These are phyloP conservation scores for Orbilia oligospora DNA, from an alignment of 2,329 filamentous ascomycete genomes.

Conservation along the genomic window DNA sequence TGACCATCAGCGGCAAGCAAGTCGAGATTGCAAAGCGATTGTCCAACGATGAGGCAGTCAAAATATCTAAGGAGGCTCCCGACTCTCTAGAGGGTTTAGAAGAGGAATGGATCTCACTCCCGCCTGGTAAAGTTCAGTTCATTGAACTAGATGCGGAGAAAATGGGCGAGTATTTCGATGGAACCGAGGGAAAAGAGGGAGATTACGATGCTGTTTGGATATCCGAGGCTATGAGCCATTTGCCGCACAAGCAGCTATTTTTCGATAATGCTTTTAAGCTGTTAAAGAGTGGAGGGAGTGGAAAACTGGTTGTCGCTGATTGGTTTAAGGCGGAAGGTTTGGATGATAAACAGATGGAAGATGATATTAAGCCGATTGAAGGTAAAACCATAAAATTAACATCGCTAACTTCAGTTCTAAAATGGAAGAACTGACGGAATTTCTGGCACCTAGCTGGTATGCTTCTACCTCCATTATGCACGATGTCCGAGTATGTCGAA, in stretches of 20 bases:
- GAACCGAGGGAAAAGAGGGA: conserved; percentile 63
- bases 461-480: conserved; percentile 74
- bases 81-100: neutral
- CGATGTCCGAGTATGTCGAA: conserved; percentile 71
- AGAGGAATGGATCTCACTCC: conserved; percentile 64
- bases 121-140: conserved; percentile 71
- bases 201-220: conserved; percentile 75
- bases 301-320: conserved; percentile 73
- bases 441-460: conserved; percentile 70
- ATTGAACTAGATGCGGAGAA: conserved; percentile 75
- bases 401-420: neutral
- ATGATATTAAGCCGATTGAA: conserved; percentile 75
- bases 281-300: conserved; percentile 69
- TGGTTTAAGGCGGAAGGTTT: conserved; percentile 74
- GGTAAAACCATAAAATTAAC: conserved; percentile 65
- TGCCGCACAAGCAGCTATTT: conserved; percentile 74
- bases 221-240: conserved; percentile 74
- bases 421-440: neutral
- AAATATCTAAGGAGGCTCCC: conserved; percentile 26
- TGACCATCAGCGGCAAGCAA: conserved; percentile 75
- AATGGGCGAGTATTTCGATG: conserved; percentile 72
- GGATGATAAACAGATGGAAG: conserved; percentile 68
- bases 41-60: conserved; percentile 67
- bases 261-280: conserved; percentile 72
- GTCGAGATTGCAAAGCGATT: conserved; percentile 74